Conservation (phyloP, 306 rosid species). For the Cicer yamashitae region DNA sequence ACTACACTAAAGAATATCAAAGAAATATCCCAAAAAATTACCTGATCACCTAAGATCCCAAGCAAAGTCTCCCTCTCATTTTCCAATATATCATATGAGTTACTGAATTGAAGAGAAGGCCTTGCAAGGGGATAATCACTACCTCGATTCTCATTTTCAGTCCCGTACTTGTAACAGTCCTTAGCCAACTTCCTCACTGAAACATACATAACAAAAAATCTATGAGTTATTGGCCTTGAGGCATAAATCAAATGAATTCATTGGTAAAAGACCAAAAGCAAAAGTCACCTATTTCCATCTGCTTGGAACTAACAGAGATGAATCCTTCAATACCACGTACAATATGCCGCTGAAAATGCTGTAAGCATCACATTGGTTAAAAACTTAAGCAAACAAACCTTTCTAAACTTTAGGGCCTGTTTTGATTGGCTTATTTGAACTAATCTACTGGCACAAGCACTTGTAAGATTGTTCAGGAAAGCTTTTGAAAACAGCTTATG, state of each 20-base stretch:
- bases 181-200: slow-evolving; percentile 79
- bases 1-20: slow-evolving; percentile 22
- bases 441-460: too few species aligned
- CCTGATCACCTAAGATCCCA: slow-evolving; percentile 73
- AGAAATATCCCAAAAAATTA: slow-evolving; percentile 53
- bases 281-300: slow-evolving; percentile 77
- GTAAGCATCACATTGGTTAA: slow-evolving; percentile 43
- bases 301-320: slow-evolving; percentile 73
- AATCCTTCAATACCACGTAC: slow-evolving; percentile 83
- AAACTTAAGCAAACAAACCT: slow-evolving; percentile 18
- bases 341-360: slow-evolving; percentile 88
- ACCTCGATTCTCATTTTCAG: slow-evolving; percentile 64
- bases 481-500: too few species aligned
- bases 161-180: slow-evolving; percentile 79
- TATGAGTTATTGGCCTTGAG: slow-evolving; percentile 40
- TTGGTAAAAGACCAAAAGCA: slow-evolving; percentile 38
- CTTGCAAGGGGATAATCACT: slow-evolving; percentile 58
- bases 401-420: neutral
- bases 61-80: slow-evolving; percentile 70
- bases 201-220: slow-evolving; percentile 40
- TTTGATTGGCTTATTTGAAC: too few species aligned
- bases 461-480: too few species aligned
- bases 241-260: slow-evolving; percentile 42
- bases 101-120: slow-evolving; percentile 70
- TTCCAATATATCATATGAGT: slow-evolving; percentile 63